A percentile compares a stretch with the other conserved stretches of the same genome.
phyloP scores from a whole-genome alignment of 2,329 filamentous ascomycete genomes.

The Podosphaera aphanis region DNA sequence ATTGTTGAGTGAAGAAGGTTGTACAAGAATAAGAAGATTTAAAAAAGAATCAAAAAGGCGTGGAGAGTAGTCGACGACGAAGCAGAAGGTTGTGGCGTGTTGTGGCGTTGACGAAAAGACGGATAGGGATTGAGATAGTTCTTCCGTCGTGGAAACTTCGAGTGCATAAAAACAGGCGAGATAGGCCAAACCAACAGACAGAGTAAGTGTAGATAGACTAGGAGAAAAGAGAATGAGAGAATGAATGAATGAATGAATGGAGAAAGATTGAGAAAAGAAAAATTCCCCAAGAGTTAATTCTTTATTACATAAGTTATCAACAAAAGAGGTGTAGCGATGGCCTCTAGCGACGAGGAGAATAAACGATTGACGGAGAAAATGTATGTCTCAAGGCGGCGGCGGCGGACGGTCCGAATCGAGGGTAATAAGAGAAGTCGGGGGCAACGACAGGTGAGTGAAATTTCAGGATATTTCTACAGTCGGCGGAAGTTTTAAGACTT shows the following conservation, averaged over 20 bases:
- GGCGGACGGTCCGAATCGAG: too few relatives aligned
- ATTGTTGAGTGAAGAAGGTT: conserved; percentile 2
- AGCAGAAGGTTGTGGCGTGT: conserved; percentile 9
- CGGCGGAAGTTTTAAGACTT: too few relatives aligned
- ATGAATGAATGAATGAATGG: not conserved
- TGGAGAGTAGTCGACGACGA: conserved; percentile 6
- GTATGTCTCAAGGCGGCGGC: too few relatives aligned
- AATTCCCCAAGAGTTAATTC: not conserved
- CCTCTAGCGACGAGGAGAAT: not conserved
- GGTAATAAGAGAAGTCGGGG: too few relatives aligned
- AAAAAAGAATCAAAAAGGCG: conserved; percentile 9
- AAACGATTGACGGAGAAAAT: too few relatives aligned
- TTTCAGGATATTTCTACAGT: too few relatives aligned
- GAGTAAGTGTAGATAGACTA: too few relatives aligned
- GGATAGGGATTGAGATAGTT: not conserved
- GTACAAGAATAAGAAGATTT: conserved; percentile 8
- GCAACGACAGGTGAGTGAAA: too few relatives aligned
- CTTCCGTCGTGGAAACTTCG: not conserved
- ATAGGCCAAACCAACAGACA: not conserved
- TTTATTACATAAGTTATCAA: not conserved
- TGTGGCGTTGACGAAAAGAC: not conserved
- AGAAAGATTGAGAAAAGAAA: not conserved
- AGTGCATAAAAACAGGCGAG: conserved; percentile 1
- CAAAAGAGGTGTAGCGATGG: not conserved
- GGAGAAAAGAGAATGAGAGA: not conserved